Evolutionary conservation across 495 filamentous ascomycete genomes (phyloP).

Genomic region (Immersiella caudata): DNA sequence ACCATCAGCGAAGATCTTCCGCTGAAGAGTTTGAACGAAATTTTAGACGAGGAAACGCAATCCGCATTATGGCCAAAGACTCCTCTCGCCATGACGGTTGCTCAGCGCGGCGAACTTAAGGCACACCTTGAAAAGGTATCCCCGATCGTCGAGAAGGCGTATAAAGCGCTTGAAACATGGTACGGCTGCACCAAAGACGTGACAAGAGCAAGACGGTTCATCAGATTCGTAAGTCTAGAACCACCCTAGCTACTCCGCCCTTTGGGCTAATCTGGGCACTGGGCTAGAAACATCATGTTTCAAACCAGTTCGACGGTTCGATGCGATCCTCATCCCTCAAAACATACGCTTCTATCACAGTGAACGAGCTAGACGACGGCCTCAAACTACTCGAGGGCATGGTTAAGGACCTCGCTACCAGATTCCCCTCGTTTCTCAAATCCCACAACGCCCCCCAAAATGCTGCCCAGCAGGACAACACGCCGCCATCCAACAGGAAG

Average conservation of each 20-base stretch:
- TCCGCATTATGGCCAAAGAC: background rate
- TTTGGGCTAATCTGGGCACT: conserved; percentile 27
- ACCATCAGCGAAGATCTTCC: background rate
- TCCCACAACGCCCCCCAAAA: too few relatives aligned
- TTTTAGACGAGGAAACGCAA: background rate
- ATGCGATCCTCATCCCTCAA: too few relatives aligned
- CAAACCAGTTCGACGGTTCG: too few relatives aligned
- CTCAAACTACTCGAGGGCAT: too few relatives aligned
- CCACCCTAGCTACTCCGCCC: background rate
- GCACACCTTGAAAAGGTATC: background rate
- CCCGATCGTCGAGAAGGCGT: background rate
- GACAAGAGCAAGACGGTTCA: conserved; percentile 47
- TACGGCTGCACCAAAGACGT: conserved; percentile 48
- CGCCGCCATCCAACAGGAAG: too few relatives aligned
- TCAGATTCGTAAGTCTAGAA: conserved; percentile 46
- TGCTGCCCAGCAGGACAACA: too few relatives aligned
- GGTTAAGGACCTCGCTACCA: too few relatives aligned
- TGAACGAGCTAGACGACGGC: too few relatives aligned
- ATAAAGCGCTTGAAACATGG: conserved; percentile 38
- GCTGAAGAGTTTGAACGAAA: background rate
- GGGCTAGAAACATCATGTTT: background rate
- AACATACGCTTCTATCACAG: too few relatives aligned
- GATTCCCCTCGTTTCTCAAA: too few relatives aligned
- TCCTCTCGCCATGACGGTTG: background rate
- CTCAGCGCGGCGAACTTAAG: background rate